phyloP scores from a whole-genome alignment of 768 basidiomycete genomes.

The Jaapia argillacea region DNA sequence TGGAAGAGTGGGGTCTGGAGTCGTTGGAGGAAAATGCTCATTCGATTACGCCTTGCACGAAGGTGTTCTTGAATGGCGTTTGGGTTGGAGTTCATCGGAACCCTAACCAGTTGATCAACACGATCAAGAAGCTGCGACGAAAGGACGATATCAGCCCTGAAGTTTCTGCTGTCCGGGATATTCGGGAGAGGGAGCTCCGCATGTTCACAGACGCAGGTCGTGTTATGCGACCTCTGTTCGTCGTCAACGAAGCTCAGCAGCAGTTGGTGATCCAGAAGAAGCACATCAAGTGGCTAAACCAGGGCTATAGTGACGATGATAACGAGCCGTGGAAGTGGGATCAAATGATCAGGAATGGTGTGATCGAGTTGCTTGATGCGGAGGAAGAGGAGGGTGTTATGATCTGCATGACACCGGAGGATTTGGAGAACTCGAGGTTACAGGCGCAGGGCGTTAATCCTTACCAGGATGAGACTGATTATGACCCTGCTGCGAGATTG shows the following conservation, averaged over 20 bases:
- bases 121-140: constrained; percentile 84
- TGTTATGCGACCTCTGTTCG: constrained; percentile 94
- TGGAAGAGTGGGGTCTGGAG: constrained; percentile 98
- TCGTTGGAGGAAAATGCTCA: constrained; percentile 90
- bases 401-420: constrained; percentile 98
- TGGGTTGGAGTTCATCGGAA: constrained; percentile 99
- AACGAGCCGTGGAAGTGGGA: constrained; percentile 59
- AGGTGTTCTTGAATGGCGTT: constrained; percentile 98
- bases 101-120: constrained; percentile 84
- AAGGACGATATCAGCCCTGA: constrained; percentile 95
- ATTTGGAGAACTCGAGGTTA: constrained; percentile 76
- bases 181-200: constrained; percentile 88
- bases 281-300: constrained; percentile 65
- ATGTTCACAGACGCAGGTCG: constrained; percentile 96
- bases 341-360: constrained; percentile 73
- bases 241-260: constrained; percentile 91
- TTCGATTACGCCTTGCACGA: constrained; percentile 75
- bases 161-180: constrained; percentile 95
- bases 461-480: constrained; percentile 53
- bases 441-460: constrained; percentile 51
- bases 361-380: constrained; percentile 91
- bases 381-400: constrained; percentile 99
- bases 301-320: constrained; percentile 35
- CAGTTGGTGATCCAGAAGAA: constrained; percentile 76
- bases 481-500: constrained; percentile 80